Evolutionary conservation across 2,329 filamentous ascomycete species (phyloP).

Genomic region (Aspergillus arachidicola): DNA sequence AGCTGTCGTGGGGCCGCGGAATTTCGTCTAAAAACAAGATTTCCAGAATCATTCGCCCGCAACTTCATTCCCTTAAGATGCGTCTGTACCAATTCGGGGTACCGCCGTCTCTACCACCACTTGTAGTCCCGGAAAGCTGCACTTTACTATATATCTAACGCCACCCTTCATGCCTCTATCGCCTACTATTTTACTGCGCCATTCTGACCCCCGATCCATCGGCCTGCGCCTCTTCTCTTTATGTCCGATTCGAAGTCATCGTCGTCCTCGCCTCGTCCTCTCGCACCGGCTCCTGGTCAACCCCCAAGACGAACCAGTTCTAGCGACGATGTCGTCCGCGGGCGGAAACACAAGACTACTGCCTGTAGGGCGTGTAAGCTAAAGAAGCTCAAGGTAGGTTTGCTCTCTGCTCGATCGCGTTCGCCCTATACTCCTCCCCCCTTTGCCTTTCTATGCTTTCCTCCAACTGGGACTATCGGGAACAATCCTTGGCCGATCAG

Average conservation of each 20-base stretch:
- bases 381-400: slow-evolving; percentile 27
- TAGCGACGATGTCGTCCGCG: slow-evolving; percentile 15
- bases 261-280: slow-evolving; percentile 17
- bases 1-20: not conserved
- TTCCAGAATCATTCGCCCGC: not conserved
- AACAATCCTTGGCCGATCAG: too few species aligned
- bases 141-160: not conserved
- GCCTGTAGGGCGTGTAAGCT: slow-evolving; percentile 26
- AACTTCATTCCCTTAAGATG: not conserved
- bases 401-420: not conserved
- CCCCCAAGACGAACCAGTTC: slow-evolving; percentile 9
- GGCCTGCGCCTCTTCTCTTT: not conserved
- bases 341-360: slow-evolving; percentile 28
- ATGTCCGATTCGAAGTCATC: slow-evolving; percentile 23
- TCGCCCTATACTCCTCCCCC: not conserved
- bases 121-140: not conserved
- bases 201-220: not conserved
- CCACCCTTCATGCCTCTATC: not conserved
- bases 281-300: slow-evolving; percentile 19
- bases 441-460: not conserved
- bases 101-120: not conserved
- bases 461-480: too few species aligned
- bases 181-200: not conserved
- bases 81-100: not conserved
- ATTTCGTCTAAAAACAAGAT: not conserved